A percentile compares a stretch with the other conserved stretches of the same genome.
phyloP scores from a whole-genome alignment of 306 rosid genomes.

The Chamaecrista fasciculata region DNA sequence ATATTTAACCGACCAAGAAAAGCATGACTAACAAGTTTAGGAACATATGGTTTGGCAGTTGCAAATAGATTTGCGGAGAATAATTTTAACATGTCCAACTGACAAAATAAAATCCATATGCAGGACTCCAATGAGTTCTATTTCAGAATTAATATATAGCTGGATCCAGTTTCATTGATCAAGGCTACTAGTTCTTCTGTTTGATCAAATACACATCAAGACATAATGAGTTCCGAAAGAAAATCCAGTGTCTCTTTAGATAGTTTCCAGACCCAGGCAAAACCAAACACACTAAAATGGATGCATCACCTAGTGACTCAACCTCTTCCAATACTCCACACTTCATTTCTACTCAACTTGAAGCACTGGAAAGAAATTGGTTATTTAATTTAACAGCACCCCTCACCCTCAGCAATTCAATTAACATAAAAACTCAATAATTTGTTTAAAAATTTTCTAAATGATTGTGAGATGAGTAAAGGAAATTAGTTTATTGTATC shows the following conservation, averaged over 20 bases:
- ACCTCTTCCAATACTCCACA: background rate
- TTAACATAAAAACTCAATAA: background rate
- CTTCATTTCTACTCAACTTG: background rate
- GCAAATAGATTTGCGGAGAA: no score
- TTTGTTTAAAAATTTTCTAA: background rate
- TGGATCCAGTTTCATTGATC: background rate
- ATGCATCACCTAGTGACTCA: background rate
- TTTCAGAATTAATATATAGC: background rate
- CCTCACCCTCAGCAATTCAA: background rate
- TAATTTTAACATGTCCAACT: background rate
- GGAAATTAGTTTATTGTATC: background rate
- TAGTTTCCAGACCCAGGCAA: background rate
- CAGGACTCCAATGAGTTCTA: background rate
- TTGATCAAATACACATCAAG: background rate
- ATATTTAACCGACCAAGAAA: background rate
- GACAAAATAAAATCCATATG: background rate
- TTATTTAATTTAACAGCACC: background rate
- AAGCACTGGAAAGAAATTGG: background rate
- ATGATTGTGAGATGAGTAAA: slow-evolving; percentile 11
- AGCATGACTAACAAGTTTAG: background rate
- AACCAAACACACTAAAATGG: background rate
- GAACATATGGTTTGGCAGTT: no score
- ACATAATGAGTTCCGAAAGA: background rate
- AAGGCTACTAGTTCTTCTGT: background rate
- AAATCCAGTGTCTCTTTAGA: background rate